phyloP scores from a whole-genome alignment of 2,329 filamentous ascomycete species.

The Nigrospora sphaerica region DNA sequence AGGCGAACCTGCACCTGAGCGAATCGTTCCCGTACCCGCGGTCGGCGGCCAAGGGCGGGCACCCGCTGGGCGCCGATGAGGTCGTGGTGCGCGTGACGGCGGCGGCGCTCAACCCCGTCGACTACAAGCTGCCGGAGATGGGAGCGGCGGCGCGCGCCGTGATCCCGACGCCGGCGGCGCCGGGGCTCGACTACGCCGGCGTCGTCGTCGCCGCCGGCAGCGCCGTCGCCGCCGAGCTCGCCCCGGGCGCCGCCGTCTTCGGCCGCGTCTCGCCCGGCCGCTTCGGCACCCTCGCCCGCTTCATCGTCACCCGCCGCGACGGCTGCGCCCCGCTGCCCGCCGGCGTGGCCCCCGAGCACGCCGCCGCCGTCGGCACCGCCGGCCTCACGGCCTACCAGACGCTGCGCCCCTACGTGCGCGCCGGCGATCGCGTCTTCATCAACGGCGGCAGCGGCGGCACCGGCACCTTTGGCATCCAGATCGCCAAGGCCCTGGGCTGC shows the following conservation, averaged over 20 bases:
- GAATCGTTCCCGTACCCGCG: conserved; percentile 32
- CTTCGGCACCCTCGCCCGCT: conserved; percentile 35
- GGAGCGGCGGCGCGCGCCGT: conserved; percentile 30
- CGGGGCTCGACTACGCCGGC: conserved; percentile 43
- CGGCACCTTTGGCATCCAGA: conserved; percentile 54
- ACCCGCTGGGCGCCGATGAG: conserved; percentile 26
- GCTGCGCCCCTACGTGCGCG: conserved; percentile 35
- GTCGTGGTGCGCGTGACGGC: conserved; percentile 48
- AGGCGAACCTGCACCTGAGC: conserved; percentile 44
- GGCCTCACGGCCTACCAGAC: conserved; percentile 40
- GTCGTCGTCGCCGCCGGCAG: conserved; percentile 22
- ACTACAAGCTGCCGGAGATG: conserved; percentile 55
- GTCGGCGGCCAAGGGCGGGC: conserved; percentile 7
- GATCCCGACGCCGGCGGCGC: conserved; percentile 34
- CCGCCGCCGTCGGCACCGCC: conserved; percentile 35
- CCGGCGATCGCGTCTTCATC: conserved; percentile 48
- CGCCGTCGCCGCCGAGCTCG: conserved; percentile 16
- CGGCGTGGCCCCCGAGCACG: conserved; percentile 31
- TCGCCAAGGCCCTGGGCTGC: conserved; percentile 54
- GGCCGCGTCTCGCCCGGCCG: conserved; percentile 24
- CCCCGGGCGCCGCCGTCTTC: conserved; percentile 36
- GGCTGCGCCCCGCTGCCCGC: conserved; percentile 31
- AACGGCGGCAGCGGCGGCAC: conserved; percentile 59
- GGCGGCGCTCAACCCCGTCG: conserved; percentile 52
- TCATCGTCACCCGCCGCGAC: conserved; percentile 21